Conservation (phyloP, 129 eudicot species). For the Solidago caesia region DNA sequence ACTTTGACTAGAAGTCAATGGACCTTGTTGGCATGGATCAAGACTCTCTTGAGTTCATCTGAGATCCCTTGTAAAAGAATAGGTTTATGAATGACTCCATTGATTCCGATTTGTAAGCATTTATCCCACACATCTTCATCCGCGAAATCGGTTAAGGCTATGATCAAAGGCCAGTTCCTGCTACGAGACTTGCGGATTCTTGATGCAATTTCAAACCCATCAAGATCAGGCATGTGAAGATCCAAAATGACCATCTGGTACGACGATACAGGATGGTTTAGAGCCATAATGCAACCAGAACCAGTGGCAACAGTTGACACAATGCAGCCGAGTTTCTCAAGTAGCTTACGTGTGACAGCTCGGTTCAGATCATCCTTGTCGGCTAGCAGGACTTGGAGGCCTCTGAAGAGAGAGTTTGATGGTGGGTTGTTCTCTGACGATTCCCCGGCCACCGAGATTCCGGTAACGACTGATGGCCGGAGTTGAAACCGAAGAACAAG, state of each 20-base stretch:
- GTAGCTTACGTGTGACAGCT: slow-evolving; percentile 60
- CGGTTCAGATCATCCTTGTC: slow-evolving; percentile 61
- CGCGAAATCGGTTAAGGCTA: slow-evolving; percentile 43
- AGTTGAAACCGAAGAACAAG: slow-evolving; percentile 55
- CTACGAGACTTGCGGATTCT: slow-evolving; percentile 66
- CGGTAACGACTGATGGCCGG: slow-evolving; percentile 41
- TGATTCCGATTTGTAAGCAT: slow-evolving; percentile 56
- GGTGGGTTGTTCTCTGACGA: slow-evolving; percentile 40
- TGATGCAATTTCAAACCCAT: slow-evolving; percentile 58
- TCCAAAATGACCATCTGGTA: slow-evolving; percentile 55
- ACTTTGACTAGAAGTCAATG: slow-evolving; percentile 28
- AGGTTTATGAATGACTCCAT: slow-evolving; percentile 70
- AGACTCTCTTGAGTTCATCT: slow-evolving; percentile 62
- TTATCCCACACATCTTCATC: slow-evolving; percentile 45
- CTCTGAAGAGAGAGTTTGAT: slow-evolving; percentile 53
- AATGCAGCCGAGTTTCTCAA: slow-evolving; percentile 66
- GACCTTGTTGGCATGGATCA: slow-evolving; percentile 30
- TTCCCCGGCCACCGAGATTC: slow-evolving; percentile 45
- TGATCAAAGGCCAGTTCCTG: slow-evolving; percentile 66
- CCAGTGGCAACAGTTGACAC: slow-evolving; percentile 61
- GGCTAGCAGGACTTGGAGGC: slow-evolving; percentile 64
- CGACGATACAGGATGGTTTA: slow-evolving; percentile 35
- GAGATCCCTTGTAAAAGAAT: slow-evolving; percentile 56
- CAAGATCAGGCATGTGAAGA: slow-evolving; percentile 67
- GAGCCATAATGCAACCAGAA: slow-evolving; percentile 50